Base-by-base conservation (phyloP, 192 early-diverging fungal genomes). In the Coemansia brasiliensis region DNA sequence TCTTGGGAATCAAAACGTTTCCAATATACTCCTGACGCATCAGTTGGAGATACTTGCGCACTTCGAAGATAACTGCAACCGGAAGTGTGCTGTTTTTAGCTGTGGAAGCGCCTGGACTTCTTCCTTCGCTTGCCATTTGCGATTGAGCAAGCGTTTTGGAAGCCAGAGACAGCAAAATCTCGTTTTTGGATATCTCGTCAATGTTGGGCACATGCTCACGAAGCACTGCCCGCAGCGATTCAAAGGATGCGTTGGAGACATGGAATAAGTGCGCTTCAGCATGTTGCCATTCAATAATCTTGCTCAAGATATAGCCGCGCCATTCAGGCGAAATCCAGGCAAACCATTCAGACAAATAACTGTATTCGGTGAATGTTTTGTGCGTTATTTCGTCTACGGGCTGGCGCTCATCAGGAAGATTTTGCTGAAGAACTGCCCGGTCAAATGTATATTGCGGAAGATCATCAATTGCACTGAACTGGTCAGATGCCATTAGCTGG, bases 201-300 rank as follows among this genome's bases (percentile, higher is more conserved):
- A 37, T 32, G 3, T 67, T 59, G 2, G 55, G 40, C n/a, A 63
- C 27, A n/a, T 67, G 43, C 41, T 40, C 56, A 16, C 57, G 27
- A 6, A 77, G 44, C 3, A 41, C 26, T 20, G n/a, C 35, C 3
- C 63, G 63, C 11, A 77, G 45, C 13, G 59, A 60, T 20, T 63
- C 63, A 15, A 70, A 32, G 20, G 67, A 49, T 12, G 43, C 49
- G 25, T 48, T 56, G 5, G 74, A 70, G 16, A 77, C 27, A 20
- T 70, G 74, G 41, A 77, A 77, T 15, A 77, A 9, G n/a, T 77
- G 74, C 13, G 74, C 40, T 39, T 66, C 56, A n/a, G 67, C 63
- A n/a, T 63, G 69, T 40, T 77, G 74, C 20, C 59, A 29, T 17
- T 39, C 50, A 32, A 67, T 22, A 10, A 67, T 27, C 52, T 57